Evolutionary conservation across 768 basidiomycete species (phyloP).

Genomic region (Leccinellum luteum): DNA sequence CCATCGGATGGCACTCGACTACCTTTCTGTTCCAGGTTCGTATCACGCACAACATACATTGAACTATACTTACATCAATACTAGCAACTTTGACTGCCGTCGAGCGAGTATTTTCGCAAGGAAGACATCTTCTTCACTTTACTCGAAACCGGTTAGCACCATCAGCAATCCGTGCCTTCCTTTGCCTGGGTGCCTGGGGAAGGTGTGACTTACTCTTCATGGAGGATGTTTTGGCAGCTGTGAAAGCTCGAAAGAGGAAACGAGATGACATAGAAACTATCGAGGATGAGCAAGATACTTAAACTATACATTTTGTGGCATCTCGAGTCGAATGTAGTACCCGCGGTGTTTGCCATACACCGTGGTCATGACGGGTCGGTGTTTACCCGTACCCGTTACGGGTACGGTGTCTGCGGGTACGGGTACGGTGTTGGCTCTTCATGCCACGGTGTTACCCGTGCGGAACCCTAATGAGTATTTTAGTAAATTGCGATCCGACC

Average conservation of each 20-base stretch:
- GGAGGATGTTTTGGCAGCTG: not conserved
- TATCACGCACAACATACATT: not conserved
- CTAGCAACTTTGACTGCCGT: not conserved
- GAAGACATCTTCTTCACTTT: not conserved
- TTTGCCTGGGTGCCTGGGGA: not conserved
- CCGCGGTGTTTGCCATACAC: not conserved
- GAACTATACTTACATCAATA: not conserved
- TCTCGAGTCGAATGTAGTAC: not conserved
- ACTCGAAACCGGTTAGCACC: not conserved
- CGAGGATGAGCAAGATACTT: not conserved
- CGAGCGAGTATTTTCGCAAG: not conserved
- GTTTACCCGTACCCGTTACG: no score
- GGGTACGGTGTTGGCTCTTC: no score
- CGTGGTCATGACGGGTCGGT: not conserved
- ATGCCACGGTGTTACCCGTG: no score
- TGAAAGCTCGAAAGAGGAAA: not conserved
- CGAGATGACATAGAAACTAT: not conserved
- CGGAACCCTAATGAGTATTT: no score
- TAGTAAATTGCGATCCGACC: no score
- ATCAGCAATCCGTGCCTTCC: not conserved
- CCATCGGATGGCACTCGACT: not conserved
- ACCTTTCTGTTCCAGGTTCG: not conserved
- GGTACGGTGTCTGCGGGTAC: no score
- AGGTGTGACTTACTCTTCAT: not conserved
- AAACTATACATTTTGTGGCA: not conserved